Evolutionary conservation across 2,329 filamentous ascomycete species (phyloP).

Genomic region (Plectosphaerella plurivora): DNA sequence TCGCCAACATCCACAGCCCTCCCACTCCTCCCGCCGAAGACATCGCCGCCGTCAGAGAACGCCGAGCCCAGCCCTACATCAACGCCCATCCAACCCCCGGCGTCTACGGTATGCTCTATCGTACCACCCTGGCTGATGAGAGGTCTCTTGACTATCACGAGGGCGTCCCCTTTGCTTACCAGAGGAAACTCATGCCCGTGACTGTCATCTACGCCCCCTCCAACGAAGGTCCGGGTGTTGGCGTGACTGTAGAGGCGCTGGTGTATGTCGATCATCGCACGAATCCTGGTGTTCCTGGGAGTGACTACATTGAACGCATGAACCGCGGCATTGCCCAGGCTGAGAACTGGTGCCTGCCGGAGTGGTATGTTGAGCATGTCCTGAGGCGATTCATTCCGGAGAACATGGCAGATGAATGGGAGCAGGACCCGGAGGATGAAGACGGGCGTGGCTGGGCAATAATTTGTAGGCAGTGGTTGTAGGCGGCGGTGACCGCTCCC

Average conservation of each 20-base stretch:
- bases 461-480: no score
- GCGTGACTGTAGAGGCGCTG: constrained; percentile 31
- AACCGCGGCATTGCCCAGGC: constrained; percentile 60
- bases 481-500: no score
- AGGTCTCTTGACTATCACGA: constrained; percentile 50
- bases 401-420: no score
- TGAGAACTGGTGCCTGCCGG: constrained; percentile 44
- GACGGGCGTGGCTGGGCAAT: no score
- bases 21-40: background rate
- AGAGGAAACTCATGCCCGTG: constrained; percentile 44
- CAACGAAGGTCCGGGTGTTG: constrained; percentile 7
- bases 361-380: constrained; percentile 47
- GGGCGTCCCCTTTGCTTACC: constrained; percentile 59
- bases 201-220: constrained; percentile 18
- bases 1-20: constrained; percentile 60
- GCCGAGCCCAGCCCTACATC: background rate
- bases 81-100: constrained; percentile 21
- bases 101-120: constrained; percentile 56
- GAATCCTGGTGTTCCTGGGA: constrained; percentile 32
- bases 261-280: constrained; percentile 54
- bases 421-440: no score
- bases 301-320: constrained; percentile 61
- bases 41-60: background rate
- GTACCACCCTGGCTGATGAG: constrained; percentile 46
- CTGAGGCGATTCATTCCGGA: constrained; percentile 40